Evolutionary conservation across 495 filamentous ascomycete species (phyloP).

Genomic region (Aspergillus bridgeri): DNA sequence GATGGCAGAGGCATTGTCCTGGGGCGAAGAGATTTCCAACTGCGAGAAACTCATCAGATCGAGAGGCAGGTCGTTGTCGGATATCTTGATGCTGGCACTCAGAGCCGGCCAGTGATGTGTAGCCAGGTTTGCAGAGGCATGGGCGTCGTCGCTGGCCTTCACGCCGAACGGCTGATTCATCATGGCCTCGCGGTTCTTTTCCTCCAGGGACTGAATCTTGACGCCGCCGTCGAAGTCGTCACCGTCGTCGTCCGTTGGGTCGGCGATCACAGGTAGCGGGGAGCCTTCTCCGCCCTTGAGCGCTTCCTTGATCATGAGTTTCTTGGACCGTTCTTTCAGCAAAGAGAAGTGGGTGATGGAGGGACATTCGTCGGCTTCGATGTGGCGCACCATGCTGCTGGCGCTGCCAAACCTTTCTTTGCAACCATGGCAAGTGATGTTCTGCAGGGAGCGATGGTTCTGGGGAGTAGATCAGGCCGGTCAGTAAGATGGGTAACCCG

Average conservation of each 20-base stretch:
- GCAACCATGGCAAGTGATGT: constrained; percentile 48
- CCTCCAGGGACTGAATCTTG: background rate
- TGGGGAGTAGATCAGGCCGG: constrained; percentile 1
- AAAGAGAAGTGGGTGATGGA: constrained; percentile 29
- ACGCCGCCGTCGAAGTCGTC: constrained; percentile 17
- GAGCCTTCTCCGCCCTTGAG: constrained; percentile 13
- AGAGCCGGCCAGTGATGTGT: constrained; percentile 20
- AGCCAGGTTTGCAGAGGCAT: constrained; percentile 1
- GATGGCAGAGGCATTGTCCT: background rate
- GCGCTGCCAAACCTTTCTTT: constrained; percentile 40
- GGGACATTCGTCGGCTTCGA: constrained; percentile 46
- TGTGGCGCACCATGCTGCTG: constrained; percentile 43
- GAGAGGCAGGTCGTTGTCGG: background rate
- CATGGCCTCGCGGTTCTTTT: constrained; percentile 16
- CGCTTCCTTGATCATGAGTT: constrained; percentile 30
- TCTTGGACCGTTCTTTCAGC: constrained; percentile 34
- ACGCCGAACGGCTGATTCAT: constrained; percentile 12
- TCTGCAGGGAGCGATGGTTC: constrained; percentile 42
- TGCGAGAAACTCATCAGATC: constrained; percentile 18
- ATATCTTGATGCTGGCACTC: background rate
- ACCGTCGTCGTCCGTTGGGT: background rate
- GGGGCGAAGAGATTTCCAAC: background rate
- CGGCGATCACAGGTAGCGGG: constrained; percentile 1
- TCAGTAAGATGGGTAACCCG: background rate
- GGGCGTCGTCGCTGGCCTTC: background rate